A percentile compares a stretch with the other conserved stretches of the same genome.
These are phyloP conservation scores for Umbilicus rupestris DNA, from an alignment of 164 flowering plant genomes.

Conservation along the genomic window DNA sequence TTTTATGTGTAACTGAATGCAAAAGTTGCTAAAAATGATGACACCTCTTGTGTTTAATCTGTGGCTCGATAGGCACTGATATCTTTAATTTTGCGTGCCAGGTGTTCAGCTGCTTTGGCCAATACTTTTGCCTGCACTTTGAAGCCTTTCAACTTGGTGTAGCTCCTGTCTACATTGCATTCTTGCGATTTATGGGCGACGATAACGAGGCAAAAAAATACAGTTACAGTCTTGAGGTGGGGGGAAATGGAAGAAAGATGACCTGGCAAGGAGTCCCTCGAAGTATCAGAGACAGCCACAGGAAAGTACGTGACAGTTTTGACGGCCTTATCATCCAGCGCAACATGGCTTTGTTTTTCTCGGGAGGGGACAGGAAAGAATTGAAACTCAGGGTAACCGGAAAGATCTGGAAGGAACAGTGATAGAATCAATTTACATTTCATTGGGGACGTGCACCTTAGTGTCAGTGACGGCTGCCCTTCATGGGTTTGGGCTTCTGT, in stretches of 20 bases:
- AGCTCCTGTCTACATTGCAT: slow-evolving; percentile 37
- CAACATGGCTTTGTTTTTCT: slow-evolving; percentile 37
- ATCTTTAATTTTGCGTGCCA: background rate
- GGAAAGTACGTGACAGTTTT: slow-evolving; percentile 35
- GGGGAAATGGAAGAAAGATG: slow-evolving; percentile 35
- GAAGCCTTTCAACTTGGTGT: slow-evolving; percentile 40
- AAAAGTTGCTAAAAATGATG: background rate
- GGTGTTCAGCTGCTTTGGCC: slow-evolving; percentile 43
- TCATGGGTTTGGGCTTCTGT: too few species aligned
- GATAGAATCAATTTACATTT: slow-evolving; percentile 4
- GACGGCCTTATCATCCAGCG: slow-evolving; percentile 36
- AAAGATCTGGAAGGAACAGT: slow-evolving; percentile 37
- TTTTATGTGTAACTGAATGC: too few species aligned
- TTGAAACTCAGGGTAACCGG: slow-evolving; percentile 38
- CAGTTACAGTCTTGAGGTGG: slow-evolving; percentile 38
- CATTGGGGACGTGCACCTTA: too few species aligned
- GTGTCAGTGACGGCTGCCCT: background rate
- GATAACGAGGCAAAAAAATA: slow-evolving; percentile 34
- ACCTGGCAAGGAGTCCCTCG: slow-evolving; percentile 36
- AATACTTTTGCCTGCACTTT: slow-evolving; percentile 36
- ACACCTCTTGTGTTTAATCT: background rate
- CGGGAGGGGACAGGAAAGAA: slow-evolving; percentile 38
- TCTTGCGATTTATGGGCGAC: slow-evolving; percentile 38
- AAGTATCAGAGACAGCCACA: slow-evolving; percentile 31
- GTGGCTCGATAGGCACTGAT: background rate